Conservation (phyloP, 352 stramenopile species). For the Globisporangium abappressorium region DNA sequence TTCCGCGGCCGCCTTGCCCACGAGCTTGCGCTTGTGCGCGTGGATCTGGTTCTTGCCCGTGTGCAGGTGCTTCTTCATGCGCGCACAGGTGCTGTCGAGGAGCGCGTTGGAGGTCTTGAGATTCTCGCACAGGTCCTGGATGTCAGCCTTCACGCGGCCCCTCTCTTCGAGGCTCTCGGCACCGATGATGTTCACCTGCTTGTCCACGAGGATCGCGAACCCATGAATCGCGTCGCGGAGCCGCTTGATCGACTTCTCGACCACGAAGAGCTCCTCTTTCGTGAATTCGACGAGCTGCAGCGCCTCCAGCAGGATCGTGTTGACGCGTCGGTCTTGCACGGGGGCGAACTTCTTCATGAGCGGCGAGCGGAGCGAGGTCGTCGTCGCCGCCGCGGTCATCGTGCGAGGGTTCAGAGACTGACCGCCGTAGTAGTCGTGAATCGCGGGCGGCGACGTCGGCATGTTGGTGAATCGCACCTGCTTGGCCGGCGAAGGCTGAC, state of each 20-base stretch:
- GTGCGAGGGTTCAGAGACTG: slow-evolving; percentile 8
- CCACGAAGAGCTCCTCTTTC: slow-evolving; percentile 45
- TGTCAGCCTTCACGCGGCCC: slow-evolving; percentile 50
- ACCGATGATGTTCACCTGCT: slow-evolving; percentile 67
- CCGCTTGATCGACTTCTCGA: slow-evolving; percentile 57
- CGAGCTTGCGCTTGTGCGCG: slow-evolving; percentile 41
- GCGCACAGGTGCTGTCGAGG: slow-evolving; percentile 50
- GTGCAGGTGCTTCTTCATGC: slow-evolving; percentile 55
- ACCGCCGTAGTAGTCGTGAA: slow-evolving; percentile 2
- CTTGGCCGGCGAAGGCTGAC: not conserved
- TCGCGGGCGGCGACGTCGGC: not conserved
- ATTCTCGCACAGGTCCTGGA: slow-evolving; percentile 56
- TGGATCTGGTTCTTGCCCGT: slow-evolving; percentile 50
- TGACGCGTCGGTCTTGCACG: slow-evolving; percentile 53
- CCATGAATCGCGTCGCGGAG: slow-evolving; percentile 58
- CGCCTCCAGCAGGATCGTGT: slow-evolving; percentile 57
- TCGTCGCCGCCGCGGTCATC: not conserved
- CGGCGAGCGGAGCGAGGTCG: slow-evolving; percentile 28
- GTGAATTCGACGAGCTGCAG: slow-evolving; percentile 65
- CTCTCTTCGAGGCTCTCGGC: slow-evolving; percentile 39
- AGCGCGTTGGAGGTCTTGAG: slow-evolving; percentile 51
- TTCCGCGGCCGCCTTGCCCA: slow-evolving; percentile 25
- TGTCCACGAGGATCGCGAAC: slow-evolving; percentile 72
- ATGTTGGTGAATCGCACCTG: slow-evolving; percentile 11
- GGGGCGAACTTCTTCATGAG: slow-evolving; percentile 59